These are phyloP conservation scores for Candida succiphila DNA, from an alignment of 805 yeast genomes.

Conservation along the genomic window DNA sequence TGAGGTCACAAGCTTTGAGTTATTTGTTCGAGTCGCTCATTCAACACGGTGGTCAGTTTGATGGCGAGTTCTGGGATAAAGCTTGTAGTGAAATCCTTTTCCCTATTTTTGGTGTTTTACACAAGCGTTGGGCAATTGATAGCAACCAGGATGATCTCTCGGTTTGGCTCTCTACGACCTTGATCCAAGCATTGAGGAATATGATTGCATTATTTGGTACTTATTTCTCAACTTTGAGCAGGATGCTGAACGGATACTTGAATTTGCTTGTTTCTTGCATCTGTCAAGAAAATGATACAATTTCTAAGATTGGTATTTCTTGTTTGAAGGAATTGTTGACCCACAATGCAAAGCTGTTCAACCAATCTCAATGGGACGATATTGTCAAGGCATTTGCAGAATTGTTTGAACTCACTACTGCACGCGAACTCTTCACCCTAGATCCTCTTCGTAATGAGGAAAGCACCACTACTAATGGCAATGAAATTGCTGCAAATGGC, in stretches of 20 bases:
- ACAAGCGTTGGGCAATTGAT: constrained; percentile 63
- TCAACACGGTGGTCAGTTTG: constrained; percentile 71
- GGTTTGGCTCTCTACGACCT: constrained; percentile 94
- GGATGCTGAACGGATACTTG: constrained; percentile 71
- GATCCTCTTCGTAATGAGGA: constrained; percentile 33
- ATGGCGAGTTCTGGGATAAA: constrained; percentile 69
- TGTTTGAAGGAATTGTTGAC: constrained; percentile 73
- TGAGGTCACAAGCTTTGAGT: constrained; percentile 79
- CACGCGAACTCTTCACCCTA: constrained; percentile 66
- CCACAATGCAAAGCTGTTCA: constrained; percentile 63
- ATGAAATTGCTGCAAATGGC: constrained; percentile 19
- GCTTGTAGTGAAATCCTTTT: constrained; percentile 71
- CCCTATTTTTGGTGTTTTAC: constrained; percentile 81
- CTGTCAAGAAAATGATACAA: constrained; percentile 94
- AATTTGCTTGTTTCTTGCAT: constrained; percentile 76
- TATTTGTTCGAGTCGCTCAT: constrained; percentile 74
- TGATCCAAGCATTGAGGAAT: constrained; percentile 89
- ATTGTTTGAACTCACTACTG: constrained; percentile 77
- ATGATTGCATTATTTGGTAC: constrained; percentile 76
- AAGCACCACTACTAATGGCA: neutral
- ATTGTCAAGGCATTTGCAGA: constrained; percentile 55
- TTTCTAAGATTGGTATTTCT: constrained; percentile 87
- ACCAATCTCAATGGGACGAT: constrained; percentile 62
- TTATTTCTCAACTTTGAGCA: constrained; percentile 68
- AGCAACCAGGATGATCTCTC: constrained; percentile 77